A percentile compares a stretch with the other conserved stretches of the same genome.
Evolutionary conservation across 2,329 filamentous ascomycete species (phyloP).

Genomic region (Aureobasidium lini): DNA sequence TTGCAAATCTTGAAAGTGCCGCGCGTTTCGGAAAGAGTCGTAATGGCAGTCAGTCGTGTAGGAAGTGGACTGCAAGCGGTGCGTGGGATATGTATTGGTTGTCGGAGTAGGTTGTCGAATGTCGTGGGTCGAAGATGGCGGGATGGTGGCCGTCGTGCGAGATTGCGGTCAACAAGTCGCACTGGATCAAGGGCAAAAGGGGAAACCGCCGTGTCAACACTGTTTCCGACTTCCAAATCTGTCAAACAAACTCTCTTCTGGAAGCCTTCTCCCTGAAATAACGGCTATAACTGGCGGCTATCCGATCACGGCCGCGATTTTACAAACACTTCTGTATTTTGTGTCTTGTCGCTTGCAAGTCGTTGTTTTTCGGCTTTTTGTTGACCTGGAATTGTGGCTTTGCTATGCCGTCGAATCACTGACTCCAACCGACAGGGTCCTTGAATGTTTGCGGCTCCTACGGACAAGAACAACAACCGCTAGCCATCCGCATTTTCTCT

Average conservation of each 20-base stretch:
- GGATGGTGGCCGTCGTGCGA: neutral
- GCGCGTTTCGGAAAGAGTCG: neutral
- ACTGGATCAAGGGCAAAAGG: neutral
- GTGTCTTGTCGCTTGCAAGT: neutral
- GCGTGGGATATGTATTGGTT: neutral
- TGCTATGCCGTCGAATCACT: neutral
- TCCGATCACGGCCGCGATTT: too few species aligned
- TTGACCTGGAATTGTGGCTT: neutral
- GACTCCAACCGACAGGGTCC: neutral
- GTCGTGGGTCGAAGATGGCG: neutral
- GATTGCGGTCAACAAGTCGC: slow-evolving; percentile 13
- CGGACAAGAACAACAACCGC: neutral
- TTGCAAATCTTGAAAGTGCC: neutral
- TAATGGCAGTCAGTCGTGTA: neutral
- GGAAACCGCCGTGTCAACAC: slow-evolving; percentile 10
- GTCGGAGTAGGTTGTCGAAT: neutral
- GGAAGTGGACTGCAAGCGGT: neutral
- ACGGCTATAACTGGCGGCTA: neutral
- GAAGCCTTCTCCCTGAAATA: neutral
- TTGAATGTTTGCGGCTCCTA: neutral
- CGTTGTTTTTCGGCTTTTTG: neutral
- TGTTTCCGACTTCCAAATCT: neutral
- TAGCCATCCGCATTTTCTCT: neutral
- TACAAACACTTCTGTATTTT: too few species aligned
- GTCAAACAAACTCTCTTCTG: neutral